These are phyloP conservation scores for Boechera divaricarpa DNA, from an alignment of 345 rosid species.

Conservation along the genomic window DNA sequence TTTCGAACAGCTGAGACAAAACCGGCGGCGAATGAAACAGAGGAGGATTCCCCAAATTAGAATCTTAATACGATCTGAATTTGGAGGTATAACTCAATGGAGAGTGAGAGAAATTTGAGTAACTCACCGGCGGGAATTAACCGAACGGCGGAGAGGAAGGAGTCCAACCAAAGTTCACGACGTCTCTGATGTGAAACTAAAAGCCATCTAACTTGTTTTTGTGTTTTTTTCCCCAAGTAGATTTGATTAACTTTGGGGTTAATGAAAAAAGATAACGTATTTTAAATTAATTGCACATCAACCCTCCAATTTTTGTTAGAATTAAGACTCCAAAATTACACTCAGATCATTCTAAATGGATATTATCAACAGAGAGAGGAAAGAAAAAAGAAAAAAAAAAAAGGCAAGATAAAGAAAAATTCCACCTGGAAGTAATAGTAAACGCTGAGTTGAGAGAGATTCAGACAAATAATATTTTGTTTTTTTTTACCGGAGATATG, in stretches of 20 bases:
- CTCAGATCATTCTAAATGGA: background rate
- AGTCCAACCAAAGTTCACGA: conserved; percentile 22
- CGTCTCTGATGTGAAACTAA: conserved; percentile 21
- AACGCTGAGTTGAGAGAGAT: too few relatives aligned
- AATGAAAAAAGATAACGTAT: background rate
- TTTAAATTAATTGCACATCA: conserved; percentile 18
- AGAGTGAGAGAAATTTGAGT: background rate
- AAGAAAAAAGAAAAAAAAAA: background rate
- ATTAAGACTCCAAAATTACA: background rate
- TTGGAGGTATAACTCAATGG: background rate
- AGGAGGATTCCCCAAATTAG: background rate
- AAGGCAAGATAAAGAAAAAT: too few relatives aligned
- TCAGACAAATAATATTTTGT: too few relatives aligned
- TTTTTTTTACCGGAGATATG: too few relatives aligned
- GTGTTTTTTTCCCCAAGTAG: background rate
- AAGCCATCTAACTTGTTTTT: background rate
- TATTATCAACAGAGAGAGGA: background rate
- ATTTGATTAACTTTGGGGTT: background rate
- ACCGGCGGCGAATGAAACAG: background rate
- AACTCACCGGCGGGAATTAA: conserved; percentile 20
- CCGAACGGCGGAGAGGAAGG: conserved; percentile 17
- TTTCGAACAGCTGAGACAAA: background rate
- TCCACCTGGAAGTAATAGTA: too few relatives aligned
- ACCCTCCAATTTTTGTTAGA: conserved; percentile 31
- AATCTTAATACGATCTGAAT: conserved; percentile 4